These are phyloP conservation scores for Fomitopsis schrenkii DNA, from an alignment of 1,284 basidiomycete species.

Conservation along the genomic window DNA sequence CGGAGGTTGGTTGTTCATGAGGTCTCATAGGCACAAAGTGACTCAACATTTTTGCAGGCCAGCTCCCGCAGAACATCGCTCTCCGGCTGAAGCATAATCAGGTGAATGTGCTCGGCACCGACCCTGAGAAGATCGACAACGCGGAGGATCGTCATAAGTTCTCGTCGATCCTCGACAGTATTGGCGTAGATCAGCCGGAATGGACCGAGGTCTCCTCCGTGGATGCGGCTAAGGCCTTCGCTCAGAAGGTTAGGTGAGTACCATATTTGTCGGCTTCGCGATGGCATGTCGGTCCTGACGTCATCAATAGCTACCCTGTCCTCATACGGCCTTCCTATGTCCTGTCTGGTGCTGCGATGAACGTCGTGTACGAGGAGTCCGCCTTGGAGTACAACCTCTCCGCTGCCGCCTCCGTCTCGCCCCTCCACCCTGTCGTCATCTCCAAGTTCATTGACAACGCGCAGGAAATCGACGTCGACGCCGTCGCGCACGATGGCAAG, in stretches of 20 bases:
- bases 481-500: conserved; percentile 91
- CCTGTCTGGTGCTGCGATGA: conserved; percentile 98
- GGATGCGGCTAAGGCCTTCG: conserved; percentile 90
- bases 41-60: conserved; percentile 45
- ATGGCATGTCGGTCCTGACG: neutral
- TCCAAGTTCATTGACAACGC: conserved; percentile 98
- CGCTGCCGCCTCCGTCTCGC: conserved; percentile 93
- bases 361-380: conserved; percentile 93
- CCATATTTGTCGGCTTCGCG: neutral
- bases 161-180: conserved; percentile 91
- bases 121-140: conserved; percentile 92
- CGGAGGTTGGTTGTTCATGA: conserved; percentile 65
- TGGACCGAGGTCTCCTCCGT: conserved; percentile 93
- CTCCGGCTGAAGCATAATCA: conserved; percentile 88
- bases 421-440: conserved; percentile 95
- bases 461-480: conserved; percentile 98
- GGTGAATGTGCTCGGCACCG: conserved; percentile 94
- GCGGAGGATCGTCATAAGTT: conserved; percentile 99
- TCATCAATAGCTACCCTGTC: conserved; percentile 74
- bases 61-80: conserved; percentile 98
- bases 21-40: neutral
- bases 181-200: conserved; percentile 96
- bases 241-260: conserved; percentile 73
- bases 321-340: conserved; percentile 97
- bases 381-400: conserved; percentile 90